Base-by-base conservation (phyloP, 106 monocot species). In the Platanthera guangdongensis region DNA sequence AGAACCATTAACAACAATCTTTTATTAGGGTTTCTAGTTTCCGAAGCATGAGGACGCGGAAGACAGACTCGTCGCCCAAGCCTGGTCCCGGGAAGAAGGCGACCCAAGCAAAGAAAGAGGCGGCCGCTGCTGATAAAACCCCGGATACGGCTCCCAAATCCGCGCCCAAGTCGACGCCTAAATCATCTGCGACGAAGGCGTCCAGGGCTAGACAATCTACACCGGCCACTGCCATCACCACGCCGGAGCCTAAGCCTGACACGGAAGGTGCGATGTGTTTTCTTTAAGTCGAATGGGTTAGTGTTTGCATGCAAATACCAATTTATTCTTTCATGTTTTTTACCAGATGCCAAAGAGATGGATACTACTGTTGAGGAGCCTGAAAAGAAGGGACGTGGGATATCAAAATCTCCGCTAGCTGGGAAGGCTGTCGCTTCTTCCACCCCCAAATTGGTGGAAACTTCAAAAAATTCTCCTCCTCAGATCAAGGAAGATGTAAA, bases 1-100 rank as follows among this genome's bases (percentile, higher is more conserved):
- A 25, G 59, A 60, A 60, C 8, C 11, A 65, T 65, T 65, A 11
- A 32, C 7, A 9, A 65, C 9, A 3, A 65, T 4, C 65, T 11
- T 39, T 39, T 39, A 65, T 65, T 32, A 30, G 30, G 67, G 52
- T 65, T 74, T 74, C 50, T 11, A 3, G 22, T 5, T 9, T 15
- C 72, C 48, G 15, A 80, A 75, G 75, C 78, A 82, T 82, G 82
- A 82, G 82, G 57, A 82, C 82, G 1, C 46, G 82, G 48, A 82
- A 82, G 8, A 72, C 82, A 25, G 82, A 74, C 5, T 47, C 73
- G 39, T 47, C 73, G 39, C 68, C 82, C 47, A 82, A 82, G 62
- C 74, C 82, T 19, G 82, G 71, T 53, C 67, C 73, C 3, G 28
- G 16, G 46, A 82, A 57, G 82, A 82, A 77, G 72, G 51, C 77